Conservation (phyloP, 192 early-diverging fungal genomes). For the Mortierella hygrophila region DNA sequence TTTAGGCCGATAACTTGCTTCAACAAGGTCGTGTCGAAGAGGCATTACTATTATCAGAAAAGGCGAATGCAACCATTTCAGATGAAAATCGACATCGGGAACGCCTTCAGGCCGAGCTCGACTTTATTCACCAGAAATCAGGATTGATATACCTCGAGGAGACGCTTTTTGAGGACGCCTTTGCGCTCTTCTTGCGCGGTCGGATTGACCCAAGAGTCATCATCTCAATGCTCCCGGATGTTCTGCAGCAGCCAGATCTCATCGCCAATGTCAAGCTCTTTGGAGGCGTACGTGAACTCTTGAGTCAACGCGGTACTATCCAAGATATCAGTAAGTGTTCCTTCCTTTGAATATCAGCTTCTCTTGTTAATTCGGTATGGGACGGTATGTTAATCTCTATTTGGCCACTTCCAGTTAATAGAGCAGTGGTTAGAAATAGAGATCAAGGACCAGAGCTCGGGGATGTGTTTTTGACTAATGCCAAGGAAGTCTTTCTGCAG, state of each 20-base stretch:
- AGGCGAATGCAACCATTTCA: constrained; percentile 56
- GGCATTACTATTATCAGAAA: constrained; percentile 72
- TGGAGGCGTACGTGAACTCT: constrained; percentile 53
- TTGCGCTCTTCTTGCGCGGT: constrained; percentile 71
- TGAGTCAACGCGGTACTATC: constrained; percentile 54
- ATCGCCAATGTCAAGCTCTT: constrained; percentile 51
- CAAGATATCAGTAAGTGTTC: constrained; percentile 62
- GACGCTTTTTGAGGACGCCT: constrained; percentile 77
- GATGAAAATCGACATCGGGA: constrained; percentile 62
- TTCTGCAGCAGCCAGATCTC: constrained; percentile 39
- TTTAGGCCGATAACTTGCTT: constrained; percentile 68
- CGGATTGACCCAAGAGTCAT: constrained; percentile 71
- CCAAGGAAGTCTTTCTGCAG: constrained; percentile 68
- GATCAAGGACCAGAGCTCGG: constrained; percentile 54
- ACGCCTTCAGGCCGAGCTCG: constrained; percentile 62
- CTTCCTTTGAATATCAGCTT: no score
- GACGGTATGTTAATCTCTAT: neutral
- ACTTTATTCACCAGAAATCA: constrained; percentile 74
- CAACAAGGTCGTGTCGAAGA: constrained; percentile 69
- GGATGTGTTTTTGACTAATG: constrained; percentile 65
- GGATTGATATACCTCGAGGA: constrained; percentile 72
- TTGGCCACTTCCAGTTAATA: neutral
- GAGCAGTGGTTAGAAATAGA: constrained; percentile 14
- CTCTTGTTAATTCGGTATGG: neutral
- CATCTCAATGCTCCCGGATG: constrained; percentile 64